Conservation (phyloP, 495 filamentous ascomycete genomes). For the Aspergillus hancockii region DNA sequence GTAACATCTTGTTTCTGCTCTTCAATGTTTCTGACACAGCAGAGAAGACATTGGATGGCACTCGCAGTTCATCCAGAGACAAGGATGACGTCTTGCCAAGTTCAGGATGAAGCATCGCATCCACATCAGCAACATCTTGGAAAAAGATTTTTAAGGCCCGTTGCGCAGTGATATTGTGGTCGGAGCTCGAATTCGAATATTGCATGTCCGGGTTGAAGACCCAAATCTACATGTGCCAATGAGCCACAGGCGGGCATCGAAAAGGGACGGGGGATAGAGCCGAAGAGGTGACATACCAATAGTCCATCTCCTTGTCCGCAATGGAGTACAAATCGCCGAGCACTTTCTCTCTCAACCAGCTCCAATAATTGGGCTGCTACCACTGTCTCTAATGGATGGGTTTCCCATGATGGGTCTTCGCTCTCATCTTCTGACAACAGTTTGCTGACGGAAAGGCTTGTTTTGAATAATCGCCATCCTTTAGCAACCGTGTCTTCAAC, state of each 20-base stretch:
- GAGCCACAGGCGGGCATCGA: conserved; percentile 27
- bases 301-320: conserved; percentile 38
- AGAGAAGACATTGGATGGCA: conserved; percentile 52
- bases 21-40: conserved; percentile 44
- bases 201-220: conserved; percentile 68
- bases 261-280: conserved; percentile 3
- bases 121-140: conserved; percentile 49
- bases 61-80: conserved; percentile 64
- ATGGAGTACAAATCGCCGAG: conserved; percentile 50
- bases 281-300: conserved; percentile 30
- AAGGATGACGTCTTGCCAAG: conserved; percentile 42
- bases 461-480: conserved; percentile 54
- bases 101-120: conserved; percentile 53
- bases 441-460: conserved; percentile 39
- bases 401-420: conserved; percentile 27
- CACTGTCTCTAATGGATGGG: conserved; percentile 51
- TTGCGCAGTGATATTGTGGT: conserved; percentile 33
- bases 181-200: conserved; percentile 55
- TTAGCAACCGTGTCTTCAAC: conserved; percentile 39
- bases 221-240: conserved; percentile 56
- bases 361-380: conserved; percentile 53
- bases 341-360: conserved; percentile 49
- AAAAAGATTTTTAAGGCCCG: conserved; percentile 71
- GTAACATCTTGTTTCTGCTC: conserved; percentile 55
- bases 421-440: background rate